These are phyloP conservation scores for Aureobasidium mangrovei DNA, from an alignment of 2,329 filamentous ascomycete genomes.

Conservation along the genomic window DNA sequence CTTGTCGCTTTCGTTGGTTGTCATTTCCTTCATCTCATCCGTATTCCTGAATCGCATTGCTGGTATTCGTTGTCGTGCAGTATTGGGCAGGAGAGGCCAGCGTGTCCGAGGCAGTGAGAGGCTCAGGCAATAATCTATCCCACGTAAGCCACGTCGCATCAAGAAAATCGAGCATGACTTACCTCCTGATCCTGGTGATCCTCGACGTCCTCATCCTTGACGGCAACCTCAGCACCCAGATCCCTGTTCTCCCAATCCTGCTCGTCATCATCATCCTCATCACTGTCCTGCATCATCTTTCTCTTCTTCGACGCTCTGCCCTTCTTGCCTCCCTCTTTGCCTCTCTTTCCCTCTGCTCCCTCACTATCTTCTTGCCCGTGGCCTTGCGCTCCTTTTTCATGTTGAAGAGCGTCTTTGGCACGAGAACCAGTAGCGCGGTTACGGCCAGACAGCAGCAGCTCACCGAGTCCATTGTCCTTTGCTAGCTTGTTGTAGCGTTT, in stretches of 20 bases:
- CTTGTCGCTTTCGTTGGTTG: no score
- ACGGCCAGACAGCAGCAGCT: conserved; percentile 30
- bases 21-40: no score
- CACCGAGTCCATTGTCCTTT: conserved; percentile 40
- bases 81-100: no score
- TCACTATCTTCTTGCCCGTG: not conserved
- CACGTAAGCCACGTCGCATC: no score
- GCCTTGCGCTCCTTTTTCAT: conserved; percentile 13
- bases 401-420: conserved; percentile 11
- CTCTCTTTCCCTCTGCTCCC: conserved; percentile 4
- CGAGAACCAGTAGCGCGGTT: conserved; percentile 10
- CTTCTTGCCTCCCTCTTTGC: not conserved
- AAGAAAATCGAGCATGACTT: no score
- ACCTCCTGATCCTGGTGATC: no score
- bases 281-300: conserved; percentile 14
- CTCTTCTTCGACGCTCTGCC: conserved; percentile 13
- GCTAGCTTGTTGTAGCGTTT: conserved; percentile 61
- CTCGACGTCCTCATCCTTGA: not conserved
- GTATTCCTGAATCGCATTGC: no score
- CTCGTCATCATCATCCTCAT: not conserved
- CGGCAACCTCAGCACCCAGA: not conserved
- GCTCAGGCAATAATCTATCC: no score
- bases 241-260: conserved; percentile 1
- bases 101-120: no score
- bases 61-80: no score